Evolutionary conservation across 305 asterid genomes (phyloP), one percentile per base, ranked within the genome.

Genomic region (Plantago coronopus): DNA sequence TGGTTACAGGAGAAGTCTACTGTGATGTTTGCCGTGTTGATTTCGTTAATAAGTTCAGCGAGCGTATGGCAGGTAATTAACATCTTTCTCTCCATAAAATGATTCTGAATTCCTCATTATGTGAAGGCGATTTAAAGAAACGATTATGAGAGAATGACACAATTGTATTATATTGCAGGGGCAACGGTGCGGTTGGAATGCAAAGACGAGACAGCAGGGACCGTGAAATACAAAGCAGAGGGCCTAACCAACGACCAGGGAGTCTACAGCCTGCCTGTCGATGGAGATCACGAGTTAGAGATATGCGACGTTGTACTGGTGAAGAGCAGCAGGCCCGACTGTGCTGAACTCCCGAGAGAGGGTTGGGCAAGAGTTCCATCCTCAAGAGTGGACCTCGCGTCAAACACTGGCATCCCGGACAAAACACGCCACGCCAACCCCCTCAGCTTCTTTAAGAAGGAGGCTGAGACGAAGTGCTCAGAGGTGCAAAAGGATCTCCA

Each of bases 231-330:
- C 65, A 68, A 70, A 1, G 23, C 64, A 5, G 86, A 83, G 3
- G 86, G 81, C 1, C 48, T 61, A 25, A 82, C 93, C 0, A 67
- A 74, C 48, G 53, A 27, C 0, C 5, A 18, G 0, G 93, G 90
- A 0, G 59, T 17, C 12, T 84, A 84, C 34, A 56, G 45, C 43
- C 21, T 84, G 62, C 37, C 49, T 23, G 86, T 66, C n/a, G 66
- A 66, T 7, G 93, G 93, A 1, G 88, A 87, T 19, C 93, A 84
- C 37, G 93, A 77, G n/a, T 75, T 75, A 0, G 93, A 87, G 49
- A 69, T 75, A 10, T 87, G 95, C 20, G 79, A 69, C 12, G 71
- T 83, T 12, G 64, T 75, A 1, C 70, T 84, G 17, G 65, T 76
- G 43, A 75, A 65, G 46, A 87, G 95, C 74, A 73, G 82, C 54